Base-by-base conservation (phyloP, 1,284 basidiomycete species). In the Hypsizygus ulmarius region DNA sequence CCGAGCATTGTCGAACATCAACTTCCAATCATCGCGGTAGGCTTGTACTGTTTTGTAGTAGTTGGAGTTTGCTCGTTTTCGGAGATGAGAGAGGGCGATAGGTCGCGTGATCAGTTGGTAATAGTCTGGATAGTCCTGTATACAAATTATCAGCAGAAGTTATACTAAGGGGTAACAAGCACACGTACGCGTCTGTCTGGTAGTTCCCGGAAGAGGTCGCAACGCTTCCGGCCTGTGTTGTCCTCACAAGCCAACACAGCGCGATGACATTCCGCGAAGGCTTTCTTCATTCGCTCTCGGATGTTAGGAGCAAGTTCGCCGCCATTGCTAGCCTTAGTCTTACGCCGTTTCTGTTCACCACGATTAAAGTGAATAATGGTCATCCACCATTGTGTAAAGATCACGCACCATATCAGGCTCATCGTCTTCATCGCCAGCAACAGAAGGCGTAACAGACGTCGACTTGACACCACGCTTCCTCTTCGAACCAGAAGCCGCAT, bases 1-100 rank as follows among this genome's bases (percentile, higher is more conserved):
- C 61, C 89, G 82, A 3, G 96, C 95, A 63, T 99, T 99, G 64
- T 82, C 78, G 68, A 96, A 96, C 87, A 98, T 93, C 43, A 93
- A 78, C 57, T 75, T 73, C 79, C 92, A 92, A 68, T 98, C 95
- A 42, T 83, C 81, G 45, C 79, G 77, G 72, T 87, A 94, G 41
- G 78, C 73, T 29, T 79, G 71, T 36, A 94, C 82, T 36, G 73
- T 83, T 69, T 91, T 91, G 74, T 94, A 92, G 47, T 81, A 76
- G 32, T 79, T 77, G 49, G 80, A 77, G 51, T 80, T 84, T 50
- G 88, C 80, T 27, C 90, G 87, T 62, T 93, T 93, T 51, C 90
- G 87, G 62, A 98, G 87, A 54, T 87, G 82, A 19, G 90, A 86
- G 60, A 99, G 79, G 30, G 91, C 86, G 58, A 98, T 97, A 1